Base-by-base conservation (phyloP, 805 yeast species). In the Candida krabiensis region DNA sequence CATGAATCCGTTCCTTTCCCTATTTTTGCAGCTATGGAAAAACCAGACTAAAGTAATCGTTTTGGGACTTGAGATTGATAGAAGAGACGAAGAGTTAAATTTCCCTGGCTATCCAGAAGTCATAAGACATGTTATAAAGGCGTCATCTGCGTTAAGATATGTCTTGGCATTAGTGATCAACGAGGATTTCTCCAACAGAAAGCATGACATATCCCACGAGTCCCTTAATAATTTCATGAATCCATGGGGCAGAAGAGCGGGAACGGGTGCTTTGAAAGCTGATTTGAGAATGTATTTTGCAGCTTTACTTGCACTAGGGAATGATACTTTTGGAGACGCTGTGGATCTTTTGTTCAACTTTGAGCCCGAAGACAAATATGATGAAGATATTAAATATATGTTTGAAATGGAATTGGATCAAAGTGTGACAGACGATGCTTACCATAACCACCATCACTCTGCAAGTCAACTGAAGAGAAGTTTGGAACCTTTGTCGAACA, bases 21-120 rank as follows among this genome's bases (percentile, higher is more conserved):
- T 70, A 32, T 73, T 80, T 43, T 61, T 82, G 8, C 75, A 76
- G 32, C 53, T 77, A 5, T 85, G 93, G 91, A 80, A 81, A 49
- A 70, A 75, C 28, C 77, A 79, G 49, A 80, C 89, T 2, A 71
- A 71, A 41, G 69, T 80, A 2, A 69, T 84, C 1, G 57, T 76
- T 8, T 58, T 79, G 6, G 86, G 87, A 0, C 59, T 84, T 5
- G 85, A 80, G 49, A 69, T 77, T 23, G 83, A 78, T 50, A 57
- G 82, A 44, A 47, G 70, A 36, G 69, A 70, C 38, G 82, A 74
- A 52, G 69, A 64, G 29, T 55, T 55, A 4, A 60, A 61, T 19
- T 67, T 57, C 32, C 59, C 61, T 2, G 64, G 63, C 6, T 63
- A 63, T 37, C 83, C 84, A 6, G 58, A 64, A 24, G 53, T 71